These are phyloP conservation scores for Apiospora aurea DNA, from an alignment of 2,329 filamentous ascomycete genomes.

Conservation along the genomic window DNA sequence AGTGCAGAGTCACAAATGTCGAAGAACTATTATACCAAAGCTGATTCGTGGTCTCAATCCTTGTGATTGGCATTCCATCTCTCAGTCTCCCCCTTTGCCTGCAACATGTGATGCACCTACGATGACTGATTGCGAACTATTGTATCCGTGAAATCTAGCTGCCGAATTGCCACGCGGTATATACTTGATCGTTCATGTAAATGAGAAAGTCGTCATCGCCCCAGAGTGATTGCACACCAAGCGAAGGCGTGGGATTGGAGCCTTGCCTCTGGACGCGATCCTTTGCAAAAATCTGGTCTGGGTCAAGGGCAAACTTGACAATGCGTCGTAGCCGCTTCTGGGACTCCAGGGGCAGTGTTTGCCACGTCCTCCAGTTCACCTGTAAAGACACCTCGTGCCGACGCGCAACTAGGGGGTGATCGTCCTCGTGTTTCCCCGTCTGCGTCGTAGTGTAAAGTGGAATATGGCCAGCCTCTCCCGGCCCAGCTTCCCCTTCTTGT, in stretches of 20 bases:
- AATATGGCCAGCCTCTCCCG: not conserved
- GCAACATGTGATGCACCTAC: not conserved
- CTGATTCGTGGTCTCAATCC: conserved; percentile 2
- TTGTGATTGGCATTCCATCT: not conserved
- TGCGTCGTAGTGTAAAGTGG: conserved; percentile 30
- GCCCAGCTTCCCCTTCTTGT: not conserved
- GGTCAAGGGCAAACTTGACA: conserved; percentile 33
- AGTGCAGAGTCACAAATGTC: conserved; percentile 13
- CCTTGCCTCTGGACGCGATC: conserved; percentile 24
- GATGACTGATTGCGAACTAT: not conserved
- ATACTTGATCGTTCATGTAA: conserved; percentile 36
- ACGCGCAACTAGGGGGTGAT: not conserved
- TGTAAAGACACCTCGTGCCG: not conserved
- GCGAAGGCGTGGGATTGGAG: conserved; percentile 32
- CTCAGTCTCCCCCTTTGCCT: not conserved
- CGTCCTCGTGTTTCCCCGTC: conserved; percentile 12
- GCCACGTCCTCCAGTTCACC: not conserved
- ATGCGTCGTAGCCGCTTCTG: conserved; percentile 8
- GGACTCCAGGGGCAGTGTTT: not conserved
- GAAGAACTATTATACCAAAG: conserved; percentile 8
- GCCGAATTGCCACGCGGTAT: conserved; percentile 38
- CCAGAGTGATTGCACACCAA: conserved; percentile 12
- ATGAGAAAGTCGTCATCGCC: conserved; percentile 40
- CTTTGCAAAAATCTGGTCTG: conserved; percentile 25
- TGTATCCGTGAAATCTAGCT: not conserved